Percentiles rank a stretch among this genome's conserved stretches.
Evolutionary conservation across 73 alveolate species (phyloP).

Genomic region (Uronychia setigera): DNA sequence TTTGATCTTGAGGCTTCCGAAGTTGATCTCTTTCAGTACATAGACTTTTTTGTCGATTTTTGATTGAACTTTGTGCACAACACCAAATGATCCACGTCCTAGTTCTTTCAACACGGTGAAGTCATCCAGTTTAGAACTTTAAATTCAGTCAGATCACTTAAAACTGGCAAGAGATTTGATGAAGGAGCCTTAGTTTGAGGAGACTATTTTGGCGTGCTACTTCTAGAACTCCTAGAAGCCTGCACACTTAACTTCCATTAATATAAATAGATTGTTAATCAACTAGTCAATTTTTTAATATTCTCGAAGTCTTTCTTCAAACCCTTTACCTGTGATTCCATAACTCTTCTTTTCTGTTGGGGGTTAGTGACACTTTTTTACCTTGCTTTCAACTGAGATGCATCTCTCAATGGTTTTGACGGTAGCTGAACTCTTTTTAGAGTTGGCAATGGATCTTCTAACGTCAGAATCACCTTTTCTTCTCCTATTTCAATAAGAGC

Average conservation of each 20-base stretch:
- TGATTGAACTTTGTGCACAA: neutral
- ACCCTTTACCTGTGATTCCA: neutral
- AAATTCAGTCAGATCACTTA: neutral
- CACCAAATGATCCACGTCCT: neutral
- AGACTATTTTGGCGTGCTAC: neutral
- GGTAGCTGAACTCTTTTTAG: neutral
- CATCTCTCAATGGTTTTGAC: neutral
- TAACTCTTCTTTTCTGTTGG: neutral
- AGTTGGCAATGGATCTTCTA: neutral
- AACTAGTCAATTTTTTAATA: neutral
- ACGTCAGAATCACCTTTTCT: too few species aligned
- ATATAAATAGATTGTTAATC: neutral
- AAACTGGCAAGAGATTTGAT: neutral
- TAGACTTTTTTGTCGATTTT: slow-evolving; percentile 35
- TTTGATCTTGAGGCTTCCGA: slow-evolving; percentile 88
- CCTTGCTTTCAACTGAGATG: neutral
- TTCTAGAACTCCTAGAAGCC: neutral
- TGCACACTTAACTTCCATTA: neutral
- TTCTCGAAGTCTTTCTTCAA: neutral
- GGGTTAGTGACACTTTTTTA: neutral
- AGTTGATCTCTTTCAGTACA: slow-evolving; percentile 91
- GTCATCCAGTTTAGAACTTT: neutral
- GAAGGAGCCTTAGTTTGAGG: neutral
- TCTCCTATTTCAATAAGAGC: too few species aligned
- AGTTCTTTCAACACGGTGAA: neutral